Conservation (phyloP, 148 eudicot species). For the Linanthus parryae region DNA sequence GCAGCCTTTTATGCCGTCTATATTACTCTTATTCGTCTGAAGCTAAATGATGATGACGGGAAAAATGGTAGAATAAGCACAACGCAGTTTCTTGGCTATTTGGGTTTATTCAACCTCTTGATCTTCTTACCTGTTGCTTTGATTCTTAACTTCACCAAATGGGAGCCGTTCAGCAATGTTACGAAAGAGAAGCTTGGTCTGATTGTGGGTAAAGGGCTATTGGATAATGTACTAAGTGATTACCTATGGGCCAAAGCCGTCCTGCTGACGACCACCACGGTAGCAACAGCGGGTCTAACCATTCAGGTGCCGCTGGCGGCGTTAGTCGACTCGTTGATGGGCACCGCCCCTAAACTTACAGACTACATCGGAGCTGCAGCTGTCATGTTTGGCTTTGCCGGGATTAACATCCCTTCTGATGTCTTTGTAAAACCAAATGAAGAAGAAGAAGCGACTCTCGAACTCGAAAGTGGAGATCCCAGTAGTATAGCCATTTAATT, state of each 20-base stretch:
- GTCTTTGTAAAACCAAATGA: constrained; percentile 33
- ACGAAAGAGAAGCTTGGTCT: constrained; percentile 68
- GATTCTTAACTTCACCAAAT: constrained; percentile 49
- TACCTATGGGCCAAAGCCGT: constrained; percentile 98
- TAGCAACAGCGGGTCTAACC: constrained; percentile 97
- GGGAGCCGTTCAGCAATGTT: constrained; percentile 54
- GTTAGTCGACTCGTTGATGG: constrained; percentile 61
- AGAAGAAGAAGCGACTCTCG: no score
- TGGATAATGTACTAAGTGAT: constrained; percentile 93
- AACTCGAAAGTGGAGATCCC: no score
- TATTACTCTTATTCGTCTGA: constrained; percentile 76
- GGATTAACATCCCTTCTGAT: constrained; percentile 77
- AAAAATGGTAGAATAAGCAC: constrained; percentile 71
- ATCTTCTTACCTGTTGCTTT: constrained; percentile 86
- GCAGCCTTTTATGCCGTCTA: constrained; percentile 82
- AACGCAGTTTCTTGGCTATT: constrained; percentile 93
- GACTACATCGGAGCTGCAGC: constrained; percentile 84
- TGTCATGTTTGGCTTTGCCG: constrained; percentile 80
- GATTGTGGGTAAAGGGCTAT: constrained; percentile 84
- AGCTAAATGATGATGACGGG: constrained; percentile 66
- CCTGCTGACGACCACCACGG: constrained; percentile 88
- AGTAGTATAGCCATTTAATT: no score
- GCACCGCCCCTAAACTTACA: constrained; percentile 56
- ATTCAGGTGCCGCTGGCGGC: constrained; percentile 96
- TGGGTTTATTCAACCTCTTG: constrained; percentile 79